Percentiles rank a stretch among this genome's conserved stretches.
phyloP scores from a whole-genome alignment of 2,329 filamentous ascomycete species.

The Fonsecaea nubica region DNA sequence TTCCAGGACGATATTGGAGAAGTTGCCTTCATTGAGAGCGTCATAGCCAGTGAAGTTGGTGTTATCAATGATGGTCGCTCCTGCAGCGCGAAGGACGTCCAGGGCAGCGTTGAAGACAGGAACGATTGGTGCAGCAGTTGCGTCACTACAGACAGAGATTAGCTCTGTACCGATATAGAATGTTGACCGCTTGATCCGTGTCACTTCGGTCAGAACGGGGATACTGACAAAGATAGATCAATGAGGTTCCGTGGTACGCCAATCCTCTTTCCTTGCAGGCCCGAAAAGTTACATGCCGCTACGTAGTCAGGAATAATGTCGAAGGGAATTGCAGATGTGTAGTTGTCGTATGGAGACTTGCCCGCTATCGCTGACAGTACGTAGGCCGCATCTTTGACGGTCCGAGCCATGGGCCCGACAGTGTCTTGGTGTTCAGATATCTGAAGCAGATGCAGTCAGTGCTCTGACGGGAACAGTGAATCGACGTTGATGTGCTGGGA shows the following conservation, averaged over 20 bases:
- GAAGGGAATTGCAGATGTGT: slow-evolving; percentile 65
- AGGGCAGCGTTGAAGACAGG: slow-evolving; percentile 64
- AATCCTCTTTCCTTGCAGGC: slow-evolving; percentile 64
- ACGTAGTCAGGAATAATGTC: slow-evolving; percentile 64
- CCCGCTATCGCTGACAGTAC: slow-evolving; percentile 66
- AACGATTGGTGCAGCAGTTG: slow-evolving; percentile 52
- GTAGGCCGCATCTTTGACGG: slow-evolving; percentile 65
- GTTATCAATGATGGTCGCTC: slow-evolving; percentile 66
- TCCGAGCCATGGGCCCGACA: slow-evolving; percentile 62
- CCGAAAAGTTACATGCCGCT: slow-evolving; percentile 60
- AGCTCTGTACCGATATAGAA: background rate
- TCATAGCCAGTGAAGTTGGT: slow-evolving; percentile 65
- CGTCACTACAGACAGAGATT: slow-evolving; percentile 21
- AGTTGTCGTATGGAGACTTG: slow-evolving; percentile 61
- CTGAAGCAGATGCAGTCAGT: background rate
- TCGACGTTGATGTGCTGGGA: no score
- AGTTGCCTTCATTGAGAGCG: slow-evolving; percentile 43
- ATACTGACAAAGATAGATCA: slow-evolving; percentile 40
- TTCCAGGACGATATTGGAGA: slow-evolving; percentile 54
- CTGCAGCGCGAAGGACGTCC: slow-evolving; percentile 59
- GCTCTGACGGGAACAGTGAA: no score
- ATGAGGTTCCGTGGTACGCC: slow-evolving; percentile 69
- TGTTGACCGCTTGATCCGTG: background rate
- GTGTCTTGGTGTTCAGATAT: slow-evolving; percentile 53
- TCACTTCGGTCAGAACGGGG: background rate